phyloP scores from a whole-genome alignment of 2,329 filamentous ascomycete species.

The Thielaviopsis euricoi region DNA sequence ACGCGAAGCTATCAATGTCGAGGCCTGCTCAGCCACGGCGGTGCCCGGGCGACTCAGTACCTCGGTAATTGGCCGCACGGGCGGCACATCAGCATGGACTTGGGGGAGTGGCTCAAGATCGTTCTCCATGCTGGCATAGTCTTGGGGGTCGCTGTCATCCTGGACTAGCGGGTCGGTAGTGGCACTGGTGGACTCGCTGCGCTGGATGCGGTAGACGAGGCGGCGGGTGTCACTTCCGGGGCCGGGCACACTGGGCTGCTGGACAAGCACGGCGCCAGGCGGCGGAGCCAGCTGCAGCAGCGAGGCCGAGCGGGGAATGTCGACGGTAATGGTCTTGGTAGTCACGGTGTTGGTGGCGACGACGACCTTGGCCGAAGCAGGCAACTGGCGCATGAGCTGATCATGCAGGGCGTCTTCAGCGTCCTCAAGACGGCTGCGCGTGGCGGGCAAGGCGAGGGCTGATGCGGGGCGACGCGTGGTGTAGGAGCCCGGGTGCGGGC shows the following conservation, averaged over 20 bases:
- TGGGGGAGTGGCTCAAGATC: constrained; percentile 1
- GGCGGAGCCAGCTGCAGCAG: constrained; percentile 36
- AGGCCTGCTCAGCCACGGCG: not conserved
- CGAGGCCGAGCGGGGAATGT: constrained; percentile 31
- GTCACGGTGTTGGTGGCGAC: constrained; percentile 43
- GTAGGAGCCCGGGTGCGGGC: constrained; percentile 14
- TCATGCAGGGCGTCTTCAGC: constrained; percentile 27
- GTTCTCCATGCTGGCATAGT: constrained; percentile 6
- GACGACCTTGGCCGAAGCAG: constrained; percentile 39
- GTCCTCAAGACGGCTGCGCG: constrained; percentile 7
- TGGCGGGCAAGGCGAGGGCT: not conserved
- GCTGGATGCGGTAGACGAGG: constrained; percentile 42
- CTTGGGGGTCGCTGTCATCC: not conserved
- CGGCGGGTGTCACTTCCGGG: constrained; percentile 18
- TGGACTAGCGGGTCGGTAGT: constrained; percentile 19
- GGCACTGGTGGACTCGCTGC: constrained; percentile 30
- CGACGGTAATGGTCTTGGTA: constrained; percentile 47
- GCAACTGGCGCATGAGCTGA: constrained; percentile 37
- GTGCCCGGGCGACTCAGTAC: not conserved
- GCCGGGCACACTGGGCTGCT: constrained; percentile 22
- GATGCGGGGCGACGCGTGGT: not conserved
- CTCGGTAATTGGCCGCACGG: constrained; percentile 6
- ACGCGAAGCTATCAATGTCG: not conserved
- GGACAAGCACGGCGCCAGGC: constrained; percentile 41
- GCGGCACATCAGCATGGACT: not conserved